Evolutionary conservation across 495 filamentous ascomycete species (phyloP), one percentile per base, ranked within the genome.

Genomic region (Hyaloscypha finlandica): DNA sequence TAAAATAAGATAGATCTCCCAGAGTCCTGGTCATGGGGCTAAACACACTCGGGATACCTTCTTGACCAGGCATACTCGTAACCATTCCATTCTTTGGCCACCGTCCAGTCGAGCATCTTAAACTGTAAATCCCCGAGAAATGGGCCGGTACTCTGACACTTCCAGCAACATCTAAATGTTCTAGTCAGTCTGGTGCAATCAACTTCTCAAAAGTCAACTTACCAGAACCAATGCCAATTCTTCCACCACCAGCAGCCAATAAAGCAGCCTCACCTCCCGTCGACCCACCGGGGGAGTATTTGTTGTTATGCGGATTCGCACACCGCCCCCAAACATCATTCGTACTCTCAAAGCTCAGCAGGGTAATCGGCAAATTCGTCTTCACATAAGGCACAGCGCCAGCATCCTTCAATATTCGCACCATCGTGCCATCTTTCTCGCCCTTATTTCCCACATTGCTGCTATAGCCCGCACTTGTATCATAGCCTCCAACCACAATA

Each of bases 311-410:
- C 6, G 95, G 95, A 75, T 97, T 98, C 16, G 80, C 86, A 66
- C 87, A 90, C 25, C 86, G 85, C 31, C 95, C 94, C 90, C 89
- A 93, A 29, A 97, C 88, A 67, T 93, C 93, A 77, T 96, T 99
- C 54, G 88, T 88, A 22, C 90, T 93, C 76, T 98, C 95, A 73
- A 98, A 98, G 35, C 89, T 93, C 60, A 98, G 82, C 8, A 99
- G 85, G 0, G 94, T 96, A 60, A 94, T 90, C 4, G 95, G 95
- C n/a, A 95, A 73, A 63, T 95, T 94, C 1, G 95, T 99, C 81
- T 98, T 99, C 20, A 94, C 92, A 76, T 97, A 97, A 1, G 95
- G 95, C 0, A 99, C 83, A 4, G 95, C 95, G n/a, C 91, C 90
- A n/a, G 93, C 92, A 77, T 97, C 93, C 72, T 96, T 96, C 33